These are phyloP conservation scores for Wallacemonas rigidus DNA, from an alignment of 208 protist genomes.

Conservation along the genomic window DNA sequence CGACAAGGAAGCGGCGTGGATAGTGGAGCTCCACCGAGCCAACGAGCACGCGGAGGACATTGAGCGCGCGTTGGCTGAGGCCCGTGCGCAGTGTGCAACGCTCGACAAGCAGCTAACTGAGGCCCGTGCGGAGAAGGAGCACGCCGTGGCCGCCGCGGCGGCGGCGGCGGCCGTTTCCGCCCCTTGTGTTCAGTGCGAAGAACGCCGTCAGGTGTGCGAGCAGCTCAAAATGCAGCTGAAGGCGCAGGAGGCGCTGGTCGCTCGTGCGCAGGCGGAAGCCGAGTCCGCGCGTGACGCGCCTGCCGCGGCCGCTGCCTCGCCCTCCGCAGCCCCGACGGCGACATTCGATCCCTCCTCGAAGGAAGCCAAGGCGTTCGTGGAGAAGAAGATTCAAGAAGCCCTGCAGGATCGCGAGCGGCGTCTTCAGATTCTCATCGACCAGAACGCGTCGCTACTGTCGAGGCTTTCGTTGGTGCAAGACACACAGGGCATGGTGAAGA, in stretches of 20 bases:
- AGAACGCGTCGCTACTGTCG: constrained; percentile 46
- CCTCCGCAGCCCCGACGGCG: not conserved
- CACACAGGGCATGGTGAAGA: constrained; percentile 38
- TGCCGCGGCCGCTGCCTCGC: not conserved
- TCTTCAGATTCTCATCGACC: constrained; percentile 39
- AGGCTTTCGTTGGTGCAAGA: constrained; percentile 50
- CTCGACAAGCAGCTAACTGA: not conserved
- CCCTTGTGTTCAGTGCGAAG: constrained; percentile 1
- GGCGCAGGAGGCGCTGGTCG: no score
- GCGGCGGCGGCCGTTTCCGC: not conserved
- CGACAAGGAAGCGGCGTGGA: constrained; percentile 19
- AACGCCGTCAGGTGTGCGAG: not conserved
- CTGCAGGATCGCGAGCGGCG: constrained; percentile 39
- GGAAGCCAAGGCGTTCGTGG: constrained; percentile 41
- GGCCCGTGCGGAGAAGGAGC: constrained; percentile 1
- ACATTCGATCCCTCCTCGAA: constrained; percentile 24
- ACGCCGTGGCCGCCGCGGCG: not conserved
- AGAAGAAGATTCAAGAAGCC: constrained; percentile 32
- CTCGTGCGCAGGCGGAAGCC: no score
- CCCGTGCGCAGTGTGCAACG: not conserved
- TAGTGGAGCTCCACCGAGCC: not conserved
- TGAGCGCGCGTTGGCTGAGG: not conserved
- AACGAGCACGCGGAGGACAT: not conserved
- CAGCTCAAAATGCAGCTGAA: no score
- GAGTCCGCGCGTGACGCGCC: not conserved